Evolutionary conservation across 2,329 filamentous ascomycete genomes (phyloP).

Genomic region (Fusarium sp.): DNA sequence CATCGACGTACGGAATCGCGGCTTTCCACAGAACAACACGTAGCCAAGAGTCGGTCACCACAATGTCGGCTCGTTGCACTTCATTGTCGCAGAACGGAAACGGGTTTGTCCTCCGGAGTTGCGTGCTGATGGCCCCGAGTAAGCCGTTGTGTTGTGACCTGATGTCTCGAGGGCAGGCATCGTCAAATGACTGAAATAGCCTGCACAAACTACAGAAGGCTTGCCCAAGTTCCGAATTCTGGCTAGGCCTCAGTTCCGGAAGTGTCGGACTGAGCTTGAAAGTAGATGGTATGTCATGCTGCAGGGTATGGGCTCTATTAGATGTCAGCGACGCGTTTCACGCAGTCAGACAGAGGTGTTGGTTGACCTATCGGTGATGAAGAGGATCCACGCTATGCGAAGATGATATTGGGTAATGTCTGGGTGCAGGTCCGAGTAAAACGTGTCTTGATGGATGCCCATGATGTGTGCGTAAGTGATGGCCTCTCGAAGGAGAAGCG

Average conservation of each 20-base stretch:
- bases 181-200: slow-evolving; percentile 29
- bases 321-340: neutral
- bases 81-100: slow-evolving; percentile 25
- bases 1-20: slow-evolving; percentile 20
- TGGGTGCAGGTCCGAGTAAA: slow-evolving; percentile 8
- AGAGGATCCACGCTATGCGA: slow-evolving; percentile 29
- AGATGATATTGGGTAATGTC: slow-evolving; percentile 15
- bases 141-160: slow-evolving; percentile 16
- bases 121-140: slow-evolving; percentile 23
- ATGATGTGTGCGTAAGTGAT: slow-evolving; percentile 30
- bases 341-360: neutral
- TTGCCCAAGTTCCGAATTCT: slow-evolving; percentile 5
- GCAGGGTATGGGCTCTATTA: slow-evolving; percentile 23
- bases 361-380: slow-evolving; percentile 25
- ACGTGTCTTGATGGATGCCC: slow-evolving; percentile 27
- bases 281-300: slow-evolving; percentile 26
- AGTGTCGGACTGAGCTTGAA: slow-evolving; percentile 33
- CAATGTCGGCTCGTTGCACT: slow-evolving; percentile 21
- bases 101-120: slow-evolving; percentile 1
- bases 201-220: slow-evolving; percentile 31
- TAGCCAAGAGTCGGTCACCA: slow-evolving; percentile 29
- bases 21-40: slow-evolving; percentile 33
- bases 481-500: slow-evolving; percentile 21
- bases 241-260: slow-evolving; percentile 5
- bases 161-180: slow-evolving; percentile 21